phyloP scores from a whole-genome alignment of 2,329 filamentous ascomycete genomes.

The Fusarium tupiense region DNA sequence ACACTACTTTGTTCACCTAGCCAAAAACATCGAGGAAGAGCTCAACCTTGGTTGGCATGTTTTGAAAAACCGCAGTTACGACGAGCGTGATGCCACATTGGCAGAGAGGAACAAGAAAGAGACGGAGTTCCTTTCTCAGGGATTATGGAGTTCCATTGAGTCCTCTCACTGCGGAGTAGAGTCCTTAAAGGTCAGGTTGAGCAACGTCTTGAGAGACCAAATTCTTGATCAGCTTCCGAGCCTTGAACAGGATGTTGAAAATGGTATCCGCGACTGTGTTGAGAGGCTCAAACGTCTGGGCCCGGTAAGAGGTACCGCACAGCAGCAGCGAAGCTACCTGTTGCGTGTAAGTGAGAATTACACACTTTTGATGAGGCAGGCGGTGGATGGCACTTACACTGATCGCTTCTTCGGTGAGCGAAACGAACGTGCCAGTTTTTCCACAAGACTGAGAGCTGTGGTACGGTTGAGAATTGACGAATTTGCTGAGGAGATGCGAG shows the following conservation, averaged over 20 bases:
- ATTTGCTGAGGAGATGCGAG: not conserved
- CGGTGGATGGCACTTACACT: constrained; percentile 62
- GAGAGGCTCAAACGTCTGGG: constrained; percentile 59
- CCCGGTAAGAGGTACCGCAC: constrained; percentile 53
- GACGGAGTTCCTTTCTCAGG: constrained; percentile 54
- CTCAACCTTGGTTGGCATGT: constrained; percentile 65
- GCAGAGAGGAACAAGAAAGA: constrained; percentile 54
- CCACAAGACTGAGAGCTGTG: not conserved
- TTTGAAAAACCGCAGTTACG: constrained; percentile 46
- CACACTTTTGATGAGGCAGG: constrained; percentile 54
- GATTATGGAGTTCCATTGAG: constrained; percentile 51
- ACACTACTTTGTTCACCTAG: constrained; percentile 56
- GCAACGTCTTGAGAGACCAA: constrained; percentile 59
- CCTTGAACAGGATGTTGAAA: not conserved
- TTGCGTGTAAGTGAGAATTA: not conserved
- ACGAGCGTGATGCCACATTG: constrained; percentile 39
- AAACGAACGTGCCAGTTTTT: not conserved
- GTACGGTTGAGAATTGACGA: not conserved
- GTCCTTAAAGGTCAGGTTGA: constrained; percentile 59
- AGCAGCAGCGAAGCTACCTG: constrained; percentile 61
- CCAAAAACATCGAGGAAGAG: constrained; percentile 56
- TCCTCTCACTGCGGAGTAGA: constrained; percentile 57
- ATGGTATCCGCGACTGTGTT: constrained; percentile 55
- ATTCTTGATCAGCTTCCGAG: constrained; percentile 58
- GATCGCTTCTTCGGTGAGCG: constrained; percentile 46